Evolutionary conservation across 129 eudicot genomes (phyloP).

Genomic region (Deinandra increscens): DNA sequence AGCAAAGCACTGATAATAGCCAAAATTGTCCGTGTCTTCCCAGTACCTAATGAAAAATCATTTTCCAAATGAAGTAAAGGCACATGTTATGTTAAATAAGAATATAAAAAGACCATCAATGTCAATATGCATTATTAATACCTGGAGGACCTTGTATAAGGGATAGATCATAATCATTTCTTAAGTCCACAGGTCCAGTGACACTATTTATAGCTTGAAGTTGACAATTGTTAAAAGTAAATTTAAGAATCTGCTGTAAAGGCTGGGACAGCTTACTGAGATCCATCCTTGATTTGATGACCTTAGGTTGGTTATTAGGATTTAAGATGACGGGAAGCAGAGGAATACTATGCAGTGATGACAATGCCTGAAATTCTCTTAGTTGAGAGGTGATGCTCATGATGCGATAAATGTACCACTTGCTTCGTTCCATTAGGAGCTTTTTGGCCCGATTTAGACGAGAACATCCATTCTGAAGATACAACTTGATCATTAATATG

Average conservation of each 20-base stretch:
- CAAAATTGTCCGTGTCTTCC: conserved; percentile 88
- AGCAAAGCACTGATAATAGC: conserved; percentile 89
- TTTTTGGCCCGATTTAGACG: conserved; percentile 83
- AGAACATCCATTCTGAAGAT: conserved; percentile 75
- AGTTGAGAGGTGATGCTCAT: conserved; percentile 90
- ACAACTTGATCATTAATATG: conserved; percentile 66
- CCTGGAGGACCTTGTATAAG: conserved; percentile 99
- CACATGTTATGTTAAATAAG: conserved; percentile 13
- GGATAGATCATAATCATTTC: conserved; percentile 53
- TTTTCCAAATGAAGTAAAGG: conserved; percentile 2
- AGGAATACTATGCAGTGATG: conserved; percentile 75
- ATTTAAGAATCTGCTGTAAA: conserved; percentile 60
- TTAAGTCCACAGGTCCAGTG: conserved; percentile 42
- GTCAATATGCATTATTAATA: conserved; percentile 25
- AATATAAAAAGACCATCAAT: conserved; percentile 7
- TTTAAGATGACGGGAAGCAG: conserved; percentile 71
- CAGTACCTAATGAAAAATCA: conserved; percentile 59
- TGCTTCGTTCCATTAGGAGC: conserved; percentile 82
- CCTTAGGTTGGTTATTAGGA: conserved; percentile 45
- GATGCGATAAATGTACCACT: conserved; percentile 82
- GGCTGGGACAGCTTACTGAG: conserved; percentile 56
- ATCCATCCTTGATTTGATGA: conserved; percentile 32
- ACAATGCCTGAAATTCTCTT: conserved; percentile 93
- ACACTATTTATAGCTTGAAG: conserved; percentile 77
- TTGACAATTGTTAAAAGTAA: conserved; percentile 76